phyloP scores from a whole-genome alignment of 805 yeast species.

The Nakazawaea peltata region DNA sequence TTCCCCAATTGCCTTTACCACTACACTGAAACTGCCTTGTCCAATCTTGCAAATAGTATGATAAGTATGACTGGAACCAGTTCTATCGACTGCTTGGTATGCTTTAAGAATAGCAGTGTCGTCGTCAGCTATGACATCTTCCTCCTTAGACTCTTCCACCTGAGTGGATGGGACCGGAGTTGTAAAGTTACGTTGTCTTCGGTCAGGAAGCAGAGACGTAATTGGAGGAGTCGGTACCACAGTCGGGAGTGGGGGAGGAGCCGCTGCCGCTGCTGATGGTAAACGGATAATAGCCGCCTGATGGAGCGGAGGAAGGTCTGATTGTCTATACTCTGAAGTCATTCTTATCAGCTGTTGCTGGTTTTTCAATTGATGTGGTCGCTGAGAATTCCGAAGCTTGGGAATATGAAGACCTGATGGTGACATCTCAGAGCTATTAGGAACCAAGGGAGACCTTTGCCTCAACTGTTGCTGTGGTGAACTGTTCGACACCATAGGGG shows the following conservation, averaged over 20 bases:
- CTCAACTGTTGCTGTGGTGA: not conserved
- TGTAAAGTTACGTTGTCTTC: no score
- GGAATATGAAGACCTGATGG: not conserved
- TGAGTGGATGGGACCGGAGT: not conserved
- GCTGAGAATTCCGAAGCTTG: not conserved
- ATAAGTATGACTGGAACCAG: not conserved
- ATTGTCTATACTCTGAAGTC: constrained; percentile 25
- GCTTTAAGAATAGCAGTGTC: not conserved
- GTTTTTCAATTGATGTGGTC: not conserved
- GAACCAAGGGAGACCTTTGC: no score
- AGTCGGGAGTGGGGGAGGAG: no score
- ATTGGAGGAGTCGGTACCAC: no score
- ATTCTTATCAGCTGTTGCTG: constrained; percentile 19
- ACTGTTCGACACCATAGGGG: constrained; percentile 27
- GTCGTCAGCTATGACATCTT: not conserved
- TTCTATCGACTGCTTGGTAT: not conserved
- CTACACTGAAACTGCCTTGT: constrained; percentile 61
- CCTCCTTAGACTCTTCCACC: no score
- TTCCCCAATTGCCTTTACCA: constrained; percentile 28
- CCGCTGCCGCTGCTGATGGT: no score
- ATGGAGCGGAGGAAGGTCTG: not conserved
- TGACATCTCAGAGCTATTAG: no score
- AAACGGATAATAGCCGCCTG: no score
- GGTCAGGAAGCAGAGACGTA: no score
- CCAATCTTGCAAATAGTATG: constrained; percentile 31